Evolutionary conservation across 2,329 filamentous ascomycete species (phyloP), one percentile per base, ranked within the genome.

Genomic region (Microsporum audouinii): DNA sequence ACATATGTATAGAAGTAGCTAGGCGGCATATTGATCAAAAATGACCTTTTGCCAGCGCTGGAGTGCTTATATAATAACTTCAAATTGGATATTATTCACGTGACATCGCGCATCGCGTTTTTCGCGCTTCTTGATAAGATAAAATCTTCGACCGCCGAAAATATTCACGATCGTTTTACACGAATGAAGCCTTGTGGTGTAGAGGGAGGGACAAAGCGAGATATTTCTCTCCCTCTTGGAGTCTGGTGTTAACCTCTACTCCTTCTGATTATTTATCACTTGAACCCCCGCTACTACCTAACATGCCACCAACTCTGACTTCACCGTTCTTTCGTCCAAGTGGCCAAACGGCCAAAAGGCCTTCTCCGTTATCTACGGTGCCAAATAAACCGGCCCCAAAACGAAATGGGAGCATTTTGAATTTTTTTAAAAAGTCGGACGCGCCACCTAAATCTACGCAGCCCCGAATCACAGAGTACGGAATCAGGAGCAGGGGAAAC

Each of bases 341-440:
- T 17, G 58, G 41, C 10, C 49, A 55, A 12, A 7, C 49, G 2
- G 47, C 33, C 23, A 59, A 49, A 51, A 12, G 23, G 5, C 41
- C 36, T 31, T 61, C 60, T n/a, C 45, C 49, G 14, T 36, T 36
- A 29, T 36, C 49, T 17, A 57, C 36, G 27, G 2, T 17, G 10
- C 12, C 17, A 39, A 53, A 38, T 29, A 62, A 59, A 8, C 31
- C 60, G 7, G 27, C 57, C 7, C 12, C 39, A 5, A 63, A 60
- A 57, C 51, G 59, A 31, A 89, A 88, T 67, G 78, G 79, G 5
- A 89, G 85, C 64, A 89, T 90, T 36, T 74, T 89, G 12, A 89
- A 75, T 64, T 91, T 89, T 71, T 91, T 91, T 70, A 85, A 88
- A 68, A 90, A 89, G 69, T 78, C 82, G 0, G 80, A 83, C 43